Evolutionary conservation across 257 asterid species (phyloP).

Genomic region (Scutellaria barbata): DNA sequence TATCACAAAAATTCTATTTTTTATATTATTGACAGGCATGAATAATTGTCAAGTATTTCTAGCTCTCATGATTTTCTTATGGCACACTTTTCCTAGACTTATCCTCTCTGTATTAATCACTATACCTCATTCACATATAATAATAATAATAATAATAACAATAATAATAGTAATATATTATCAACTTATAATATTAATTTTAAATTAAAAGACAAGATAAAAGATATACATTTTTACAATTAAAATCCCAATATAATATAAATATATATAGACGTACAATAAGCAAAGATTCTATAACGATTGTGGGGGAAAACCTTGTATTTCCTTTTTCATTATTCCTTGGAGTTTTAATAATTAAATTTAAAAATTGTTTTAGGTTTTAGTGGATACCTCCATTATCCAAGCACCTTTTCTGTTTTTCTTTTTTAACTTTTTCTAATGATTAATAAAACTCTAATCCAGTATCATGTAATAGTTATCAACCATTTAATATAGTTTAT

Average conservation of each 20-base stretch:
- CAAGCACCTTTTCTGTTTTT: background rate
- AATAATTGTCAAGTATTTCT: background rate
- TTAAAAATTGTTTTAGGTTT: background rate
- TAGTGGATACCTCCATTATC: constrained; percentile 23
- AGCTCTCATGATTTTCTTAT: background rate
- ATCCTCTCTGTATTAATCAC: too few species aligned
- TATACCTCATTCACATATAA: background rate
- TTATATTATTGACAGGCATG: too few species aligned
- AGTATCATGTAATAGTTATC: constrained; percentile 22
- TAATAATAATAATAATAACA: too few species aligned
- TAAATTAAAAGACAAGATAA: too few species aligned
- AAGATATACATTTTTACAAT: too few species aligned
- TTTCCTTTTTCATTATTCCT: constrained; percentile 30
- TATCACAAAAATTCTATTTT: too few species aligned
- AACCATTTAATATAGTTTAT: constrained; percentile 18
- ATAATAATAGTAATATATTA: too few species aligned
- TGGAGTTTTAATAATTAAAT: constrained; percentile 1
- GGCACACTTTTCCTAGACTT: background rate
- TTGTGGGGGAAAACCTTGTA: background rate
- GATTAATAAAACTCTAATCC: background rate
- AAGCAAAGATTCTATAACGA: background rate
- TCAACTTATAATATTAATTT: too few species aligned
- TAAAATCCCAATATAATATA: too few species aligned
- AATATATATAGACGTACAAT: too few species aligned
- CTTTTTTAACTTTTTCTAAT: background rate